Evolutionary conservation across 495 filamentous ascomycete genomes (phyloP).

Genomic region (Poronia punctata): DNA sequence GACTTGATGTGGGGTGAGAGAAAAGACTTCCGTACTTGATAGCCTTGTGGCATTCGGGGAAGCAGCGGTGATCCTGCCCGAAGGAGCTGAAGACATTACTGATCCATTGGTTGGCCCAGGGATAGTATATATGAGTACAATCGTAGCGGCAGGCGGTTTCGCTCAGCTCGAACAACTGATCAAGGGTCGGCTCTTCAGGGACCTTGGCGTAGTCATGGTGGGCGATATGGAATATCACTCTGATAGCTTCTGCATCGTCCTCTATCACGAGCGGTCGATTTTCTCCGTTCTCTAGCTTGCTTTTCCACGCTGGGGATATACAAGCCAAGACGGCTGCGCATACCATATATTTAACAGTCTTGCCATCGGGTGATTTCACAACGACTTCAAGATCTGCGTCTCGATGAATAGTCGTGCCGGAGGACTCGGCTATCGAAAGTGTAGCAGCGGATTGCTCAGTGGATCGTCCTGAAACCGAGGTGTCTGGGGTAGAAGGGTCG

Average conservation of each 20-base stretch:
- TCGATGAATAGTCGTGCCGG: neutral
- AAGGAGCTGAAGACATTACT: neutral
- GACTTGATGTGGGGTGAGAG: neutral
- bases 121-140: conserved; percentile 11
- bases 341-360: conserved; percentile 5
- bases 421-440: neutral
- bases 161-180: conserved; percentile 8
- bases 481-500: too few species aligned
- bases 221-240: conserved; percentile 9
- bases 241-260: conserved; percentile 6
- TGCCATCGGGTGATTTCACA: neutral
- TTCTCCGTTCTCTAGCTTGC: conserved; percentile 1
- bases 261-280: too few species aligned
- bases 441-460: too few species aligned
- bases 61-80: neutral
- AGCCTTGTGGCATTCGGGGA: conserved; percentile 9
- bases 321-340: conserved; percentile 2
- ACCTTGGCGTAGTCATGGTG: conserved; percentile 9
- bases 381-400: conserved; percentile 5
- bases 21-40: conserved; percentile 1
- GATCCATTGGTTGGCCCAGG: conserved; percentile 13
- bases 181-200: neutral
- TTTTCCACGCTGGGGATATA: conserved; percentile 11
- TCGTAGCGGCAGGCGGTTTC: conserved; percentile 4
- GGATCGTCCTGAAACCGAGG: too few species aligned